Conservation (phyloP, 78 protist genomes). For the Neovahlkampfia damariscottae region DNA sequence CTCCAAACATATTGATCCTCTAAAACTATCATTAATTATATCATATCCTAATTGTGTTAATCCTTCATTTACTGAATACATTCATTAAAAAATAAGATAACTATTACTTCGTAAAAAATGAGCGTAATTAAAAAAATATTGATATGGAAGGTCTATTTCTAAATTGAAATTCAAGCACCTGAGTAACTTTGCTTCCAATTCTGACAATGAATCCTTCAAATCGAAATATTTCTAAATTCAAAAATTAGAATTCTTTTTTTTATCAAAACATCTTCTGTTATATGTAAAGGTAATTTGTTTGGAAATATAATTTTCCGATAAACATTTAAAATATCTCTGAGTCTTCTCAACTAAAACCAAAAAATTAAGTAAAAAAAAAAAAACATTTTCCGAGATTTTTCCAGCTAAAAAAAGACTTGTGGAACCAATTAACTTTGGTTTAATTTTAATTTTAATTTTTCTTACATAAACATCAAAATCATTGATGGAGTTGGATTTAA, state of each 20-base stretch:
- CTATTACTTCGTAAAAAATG: background rate
- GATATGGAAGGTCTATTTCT: background rate
- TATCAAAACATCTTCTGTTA: background rate
- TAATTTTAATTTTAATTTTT: no score
- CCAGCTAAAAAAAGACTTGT: conserved; percentile 4
- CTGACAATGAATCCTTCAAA: background rate
- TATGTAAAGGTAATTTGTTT: background rate
- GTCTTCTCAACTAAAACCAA: background rate
- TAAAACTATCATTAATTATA: no score
- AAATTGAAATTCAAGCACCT: background rate
- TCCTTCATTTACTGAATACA: background rate
- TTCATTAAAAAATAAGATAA: no score
- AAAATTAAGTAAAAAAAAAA: background rate
- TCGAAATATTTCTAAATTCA: background rate
- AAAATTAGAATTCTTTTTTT: background rate
- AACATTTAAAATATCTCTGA: background rate
- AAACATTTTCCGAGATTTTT: background rate
- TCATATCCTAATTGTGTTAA: background rate
- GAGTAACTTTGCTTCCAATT: background rate
- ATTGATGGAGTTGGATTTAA: no score
- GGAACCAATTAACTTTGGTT: no score
- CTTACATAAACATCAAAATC: no score
- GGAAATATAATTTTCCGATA: background rate
- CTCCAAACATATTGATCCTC: no score
- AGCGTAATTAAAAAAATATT: background rate